Conservation (phyloP, 2,329 filamentous ascomycete genomes). For the Taxawa tesnikishii region DNA sequence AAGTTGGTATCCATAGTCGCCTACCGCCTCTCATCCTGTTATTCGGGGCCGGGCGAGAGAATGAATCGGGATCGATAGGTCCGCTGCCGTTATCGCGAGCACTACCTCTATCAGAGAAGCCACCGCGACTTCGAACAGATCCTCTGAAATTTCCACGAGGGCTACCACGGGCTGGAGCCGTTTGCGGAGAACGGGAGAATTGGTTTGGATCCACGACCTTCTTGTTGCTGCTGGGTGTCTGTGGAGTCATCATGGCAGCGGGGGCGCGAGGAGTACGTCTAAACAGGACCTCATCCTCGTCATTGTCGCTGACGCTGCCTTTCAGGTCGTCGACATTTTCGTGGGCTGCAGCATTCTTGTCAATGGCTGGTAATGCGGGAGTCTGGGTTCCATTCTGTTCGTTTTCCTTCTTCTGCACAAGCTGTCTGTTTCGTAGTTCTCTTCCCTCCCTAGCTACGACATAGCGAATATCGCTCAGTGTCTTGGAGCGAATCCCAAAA, state of each 20-base stretch:
- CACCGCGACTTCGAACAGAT: constrained; percentile 12
- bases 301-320: constrained; percentile 6
- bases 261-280: constrained; percentile 18
- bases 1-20: constrained; percentile 22
- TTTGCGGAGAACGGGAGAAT: constrained; percentile 27
- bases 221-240: constrained; percentile 6
- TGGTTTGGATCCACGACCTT: constrained; percentile 34
- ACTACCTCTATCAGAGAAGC: constrained; percentile 3
- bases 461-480: constrained; percentile 36
- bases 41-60: constrained; percentile 18
- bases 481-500: constrained; percentile 37
- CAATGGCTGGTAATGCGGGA: constrained; percentile 7
- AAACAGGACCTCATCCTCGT: constrained; percentile 13
- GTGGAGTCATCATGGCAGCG: constrained; percentile 17
- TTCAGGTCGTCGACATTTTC: too few species aligned
- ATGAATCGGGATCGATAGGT: constrained; percentile 25
- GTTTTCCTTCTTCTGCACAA: constrained; percentile 13
- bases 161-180: constrained; percentile 8
- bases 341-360: constrained; percentile 2
- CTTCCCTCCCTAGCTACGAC: constrained; percentile 36
- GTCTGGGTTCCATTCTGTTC: constrained; percentile 1
- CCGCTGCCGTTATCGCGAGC: constrained; percentile 6
- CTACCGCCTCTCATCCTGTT: constrained; percentile 15
- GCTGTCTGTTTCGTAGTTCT: constrained; percentile 27
- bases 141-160: constrained; percentile 13